Conservation (phyloP, 306 rosid genomes). For the Echinosophora koreensis region DNA sequence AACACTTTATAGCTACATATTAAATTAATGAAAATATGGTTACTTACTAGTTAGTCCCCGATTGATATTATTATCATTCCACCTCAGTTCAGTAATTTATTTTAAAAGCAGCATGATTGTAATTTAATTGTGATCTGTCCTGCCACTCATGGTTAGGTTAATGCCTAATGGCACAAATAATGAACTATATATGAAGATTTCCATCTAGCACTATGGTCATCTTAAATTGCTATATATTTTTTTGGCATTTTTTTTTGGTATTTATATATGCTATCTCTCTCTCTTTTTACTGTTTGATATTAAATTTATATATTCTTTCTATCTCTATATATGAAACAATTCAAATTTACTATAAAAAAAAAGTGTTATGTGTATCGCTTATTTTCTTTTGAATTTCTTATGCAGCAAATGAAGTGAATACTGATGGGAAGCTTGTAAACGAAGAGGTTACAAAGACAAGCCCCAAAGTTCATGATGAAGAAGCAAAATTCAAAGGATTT, state of each 20-base stretch:
- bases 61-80: neutral
- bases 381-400: neutral
- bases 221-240: too few species aligned
- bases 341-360: neutral
- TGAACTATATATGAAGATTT: too few species aligned
- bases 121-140: too few species aligned
- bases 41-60: neutral
- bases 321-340: neutral
- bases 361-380: neutral
- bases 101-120: neutral
- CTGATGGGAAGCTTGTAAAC: conserved; percentile 29
- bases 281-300: neutral
- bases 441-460: conserved; percentile 32
- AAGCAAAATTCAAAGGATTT: conserved; percentile 52
- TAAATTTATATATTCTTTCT: neutral
- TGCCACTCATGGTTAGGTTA: too few species aligned
- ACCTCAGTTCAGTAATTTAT: neutral
- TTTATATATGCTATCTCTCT: neutral
- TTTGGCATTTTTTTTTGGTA: neutral
- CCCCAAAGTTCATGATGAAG: conserved; percentile 42
- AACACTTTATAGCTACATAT: neutral
- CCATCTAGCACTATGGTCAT: too few species aligned
- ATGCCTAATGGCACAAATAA: too few species aligned
- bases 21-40: neutral
- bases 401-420: conserved; percentile 39